Conservation (phyloP, 1,284 basidiomycete genomes). For the Austroboletus niveus region DNA sequence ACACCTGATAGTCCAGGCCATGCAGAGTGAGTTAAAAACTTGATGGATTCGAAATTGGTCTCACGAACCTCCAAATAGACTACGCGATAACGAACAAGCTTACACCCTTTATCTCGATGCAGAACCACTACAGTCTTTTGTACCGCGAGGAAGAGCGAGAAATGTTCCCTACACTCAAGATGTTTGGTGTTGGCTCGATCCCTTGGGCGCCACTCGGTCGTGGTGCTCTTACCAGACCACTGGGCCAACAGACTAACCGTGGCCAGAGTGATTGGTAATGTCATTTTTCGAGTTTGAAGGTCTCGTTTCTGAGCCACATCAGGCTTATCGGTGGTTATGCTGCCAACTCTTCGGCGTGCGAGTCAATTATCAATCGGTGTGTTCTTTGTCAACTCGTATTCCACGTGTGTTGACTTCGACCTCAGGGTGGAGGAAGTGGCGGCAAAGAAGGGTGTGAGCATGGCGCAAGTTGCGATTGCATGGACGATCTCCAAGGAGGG, state of each 20-base stretch:
- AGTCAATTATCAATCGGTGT: slow-evolving; percentile 32
- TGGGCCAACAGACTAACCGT: slow-evolving; percentile 30
- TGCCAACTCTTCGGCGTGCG: slow-evolving; percentile 17
- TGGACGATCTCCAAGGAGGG: slow-evolving; percentile 44
- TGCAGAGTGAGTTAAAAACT: slow-evolving; percentile 31
- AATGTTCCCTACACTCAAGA: slow-evolving; percentile 48
- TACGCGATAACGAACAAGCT: slow-evolving; percentile 42
- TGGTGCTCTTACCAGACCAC: slow-evolving; percentile 41
- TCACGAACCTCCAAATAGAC: slow-evolving; percentile 14
- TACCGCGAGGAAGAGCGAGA: slow-evolving; percentile 60
- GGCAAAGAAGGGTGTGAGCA: slow-evolving; percentile 39
- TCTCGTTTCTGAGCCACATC: slow-evolving; percentile 6
- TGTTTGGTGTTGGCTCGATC: slow-evolving; percentile 40
- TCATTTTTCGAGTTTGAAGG: background rate
- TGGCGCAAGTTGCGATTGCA: slow-evolving; percentile 53
- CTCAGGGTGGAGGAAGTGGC: slow-evolving; percentile 45
- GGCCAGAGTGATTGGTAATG: slow-evolving; percentile 31
- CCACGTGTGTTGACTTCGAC: slow-evolving; percentile 1
- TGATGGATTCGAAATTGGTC: background rate
- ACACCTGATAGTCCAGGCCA: slow-evolving; percentile 30
- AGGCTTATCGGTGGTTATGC: slow-evolving; percentile 31
- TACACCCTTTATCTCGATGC: slow-evolving; percentile 59
- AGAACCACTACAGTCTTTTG: slow-evolving; percentile 47
- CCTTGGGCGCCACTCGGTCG: slow-evolving; percentile 46
- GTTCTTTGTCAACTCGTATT: background rate